Conservation (phyloP, 2,329 filamentous ascomycete genomes). For the Diaporthe batatas region DNA sequence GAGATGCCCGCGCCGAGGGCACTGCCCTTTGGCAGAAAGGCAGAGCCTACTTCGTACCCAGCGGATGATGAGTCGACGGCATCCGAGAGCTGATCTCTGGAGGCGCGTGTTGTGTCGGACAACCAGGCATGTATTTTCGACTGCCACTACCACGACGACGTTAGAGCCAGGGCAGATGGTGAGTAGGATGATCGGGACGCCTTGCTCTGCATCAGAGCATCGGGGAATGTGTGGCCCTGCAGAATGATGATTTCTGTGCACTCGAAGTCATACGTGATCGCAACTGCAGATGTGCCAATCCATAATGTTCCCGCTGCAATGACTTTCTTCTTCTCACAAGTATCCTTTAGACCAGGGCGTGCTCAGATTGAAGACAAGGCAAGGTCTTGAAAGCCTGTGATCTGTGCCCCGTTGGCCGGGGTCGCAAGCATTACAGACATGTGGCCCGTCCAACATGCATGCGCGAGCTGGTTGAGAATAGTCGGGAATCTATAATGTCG, state of each 20-base stretch:
- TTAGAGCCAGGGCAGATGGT: not conserved
- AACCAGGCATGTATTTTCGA: not conserved
- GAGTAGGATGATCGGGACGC: not conserved
- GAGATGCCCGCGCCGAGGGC: slow-evolving; percentile 22
- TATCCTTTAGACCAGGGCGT: not conserved
- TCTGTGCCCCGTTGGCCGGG: not conserved
- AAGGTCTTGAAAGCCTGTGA: too few species aligned
- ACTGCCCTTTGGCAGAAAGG: slow-evolving; percentile 4
- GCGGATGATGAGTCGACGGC: slow-evolving; percentile 38
- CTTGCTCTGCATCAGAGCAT: not conserved
- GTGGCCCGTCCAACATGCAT: too few species aligned
- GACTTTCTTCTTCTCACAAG: not conserved
- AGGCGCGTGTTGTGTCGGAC: not conserved
- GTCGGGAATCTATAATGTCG: too few species aligned
- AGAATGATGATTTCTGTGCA: not conserved
- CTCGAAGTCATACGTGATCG: not conserved
- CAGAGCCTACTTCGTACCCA: slow-evolving; percentile 26
- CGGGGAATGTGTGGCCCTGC: not conserved
- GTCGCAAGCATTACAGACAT: not conserved
- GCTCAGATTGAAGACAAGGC: too few species aligned
- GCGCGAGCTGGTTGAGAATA: too few species aligned
- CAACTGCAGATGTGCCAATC: not conserved
- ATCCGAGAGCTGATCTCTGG: slow-evolving; percentile 29
- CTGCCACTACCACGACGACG: not conserved
- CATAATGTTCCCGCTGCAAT: not conserved